A percentile compares a stretch with the other conserved stretches of the same genome.
phyloP scores from a whole-genome alignment of 2,329 filamentous ascomycete genomes.

The Pseudopithomyces maydicus region DNA sequence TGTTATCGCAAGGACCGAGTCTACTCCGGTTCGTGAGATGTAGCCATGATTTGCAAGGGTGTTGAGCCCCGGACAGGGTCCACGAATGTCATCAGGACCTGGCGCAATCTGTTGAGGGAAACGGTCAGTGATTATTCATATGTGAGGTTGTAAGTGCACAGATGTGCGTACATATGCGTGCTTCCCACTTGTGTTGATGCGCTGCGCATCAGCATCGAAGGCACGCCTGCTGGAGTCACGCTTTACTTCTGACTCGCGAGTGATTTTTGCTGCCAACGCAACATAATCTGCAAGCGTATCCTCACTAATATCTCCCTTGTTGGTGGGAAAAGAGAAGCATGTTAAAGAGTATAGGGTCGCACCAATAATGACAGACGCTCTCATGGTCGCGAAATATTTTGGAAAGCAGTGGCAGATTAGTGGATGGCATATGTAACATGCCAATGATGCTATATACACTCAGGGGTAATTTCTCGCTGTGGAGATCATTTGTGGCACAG shows the following conservation, averaged over 20 bases:
- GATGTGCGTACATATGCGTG: slow-evolving; percentile 16
- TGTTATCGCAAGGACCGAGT: background rate
- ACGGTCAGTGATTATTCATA: background rate
- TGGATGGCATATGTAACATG: background rate
- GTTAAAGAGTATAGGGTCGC: background rate
- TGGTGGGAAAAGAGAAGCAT: background rate
- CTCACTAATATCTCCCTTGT: slow-evolving; percentile 14
- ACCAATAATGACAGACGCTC: background rate
- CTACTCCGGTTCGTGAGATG: slow-evolving; percentile 29
- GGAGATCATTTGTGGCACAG: too few species aligned
- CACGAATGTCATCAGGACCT: slow-evolving; percentile 13
- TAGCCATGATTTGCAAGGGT: slow-evolving; percentile 35
- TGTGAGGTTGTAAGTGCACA: background rate
- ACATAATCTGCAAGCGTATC: slow-evolving; percentile 16
- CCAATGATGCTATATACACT: too few species aligned
- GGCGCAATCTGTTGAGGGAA: slow-evolving; percentile 6
- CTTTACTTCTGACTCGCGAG: slow-evolving; percentile 13
- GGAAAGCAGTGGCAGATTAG: background rate
- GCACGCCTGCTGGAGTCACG: slow-evolving; percentile 10
- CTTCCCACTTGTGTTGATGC: slow-evolving; percentile 15
- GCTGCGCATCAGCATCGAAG: slow-evolving; percentile 20
- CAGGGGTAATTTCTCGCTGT: too few species aligned
- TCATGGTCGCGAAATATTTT: background rate
- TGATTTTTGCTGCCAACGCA: slow-evolving; percentile 16
- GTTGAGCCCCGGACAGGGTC: slow-evolving; percentile 35